Evolutionary conservation across 306 rosid genomes (phyloP), one percentile per base, ranked within the genome.

Genomic region (Comarum palustre): DNA sequence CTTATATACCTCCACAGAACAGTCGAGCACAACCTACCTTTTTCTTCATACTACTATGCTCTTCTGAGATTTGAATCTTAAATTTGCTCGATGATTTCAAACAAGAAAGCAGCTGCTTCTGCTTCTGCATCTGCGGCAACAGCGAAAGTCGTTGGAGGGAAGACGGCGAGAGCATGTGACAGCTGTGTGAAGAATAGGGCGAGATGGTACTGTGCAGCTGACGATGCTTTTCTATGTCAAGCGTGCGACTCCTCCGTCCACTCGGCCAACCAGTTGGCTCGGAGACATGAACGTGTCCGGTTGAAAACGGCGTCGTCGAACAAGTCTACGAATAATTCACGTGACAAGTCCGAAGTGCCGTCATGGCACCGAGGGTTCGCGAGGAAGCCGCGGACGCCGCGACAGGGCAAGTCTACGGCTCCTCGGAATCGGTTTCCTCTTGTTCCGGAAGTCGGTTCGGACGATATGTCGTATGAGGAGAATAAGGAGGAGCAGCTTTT

Each of bases 171-270:
- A 71, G 96, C 96, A 8, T 94, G 99, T 39, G 99, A 94, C 20
- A 87, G 87, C 85, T 94, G 99, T 77, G 80, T 91, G n/a, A 83
- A 81, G 5, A 89, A 88, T 77, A 78, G 99, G 2, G 99, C 99
- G 8, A 91, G 99, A 0, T 91, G 97, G 99, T 94, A 89, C 66
- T 94, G 99, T 45, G 96, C 97, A 3, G 96, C 99, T 7, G 99
- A 94, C 61, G 99, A 94, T 66, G 99, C 97, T 47, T 94, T 94
- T 66, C 89, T 94, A 19, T 94, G 99, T 62, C 90, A 88, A 59
- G 60, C 88, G 2, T 95, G 99, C 27, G 97, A 95, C 84, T 84
- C 88, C 36, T 82, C 85, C 0, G 96, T 95, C 2, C 99, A 95
- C 87, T 91, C 97, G 0, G 97, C 97, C 4, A 95, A 95, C 12